phyloP scores from a whole-genome alignment of 1,284 basidiomycete species.

The Vanrija pseudolonga region DNA sequence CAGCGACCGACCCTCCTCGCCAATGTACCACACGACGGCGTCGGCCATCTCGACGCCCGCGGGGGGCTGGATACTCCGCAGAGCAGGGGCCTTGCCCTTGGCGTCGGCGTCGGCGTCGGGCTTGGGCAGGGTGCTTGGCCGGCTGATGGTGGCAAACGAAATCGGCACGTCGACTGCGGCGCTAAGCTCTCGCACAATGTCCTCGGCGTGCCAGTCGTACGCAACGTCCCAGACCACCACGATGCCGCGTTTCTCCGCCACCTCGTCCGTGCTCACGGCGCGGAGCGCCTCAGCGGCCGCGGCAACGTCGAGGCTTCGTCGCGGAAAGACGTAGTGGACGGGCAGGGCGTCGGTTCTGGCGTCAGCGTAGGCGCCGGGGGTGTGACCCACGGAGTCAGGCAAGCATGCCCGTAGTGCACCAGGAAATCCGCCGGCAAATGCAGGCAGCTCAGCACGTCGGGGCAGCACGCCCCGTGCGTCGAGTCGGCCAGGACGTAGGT shows the following conservation, averaged over 20 bases:
- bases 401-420: slow-evolving; percentile 96
- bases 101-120: background rate
- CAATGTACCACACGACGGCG: slow-evolving; percentile 70
- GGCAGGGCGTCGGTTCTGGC: slow-evolving; percentile 47
- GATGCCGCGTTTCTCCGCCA: slow-evolving; percentile 42
- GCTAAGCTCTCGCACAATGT: slow-evolving; percentile 24
- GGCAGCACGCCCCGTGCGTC: slow-evolving; percentile 96
- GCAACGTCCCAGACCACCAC: slow-evolving; percentile 74
- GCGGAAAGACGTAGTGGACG: slow-evolving; percentile 50
- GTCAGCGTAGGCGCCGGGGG: background rate
- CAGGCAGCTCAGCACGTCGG: slow-evolving; percentile 91
- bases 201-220: slow-evolving; percentile 62
- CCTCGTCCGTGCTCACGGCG: slow-evolving; percentile 24
- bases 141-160: slow-evolving; percentile 32
- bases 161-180: slow-evolving; percentile 17
- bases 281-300: slow-evolving; percentile 27
- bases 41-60: slow-evolving; percentile 38
- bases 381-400: slow-evolving; percentile 61
- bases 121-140: slow-evolving; percentile 12
- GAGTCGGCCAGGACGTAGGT: slow-evolving; percentile 93
- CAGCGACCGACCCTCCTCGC: slow-evolving; percentile 73
- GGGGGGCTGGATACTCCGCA: slow-evolving; percentile 41
- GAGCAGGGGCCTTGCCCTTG: slow-evolving; percentile 31
- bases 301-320: slow-evolving; percentile 30
- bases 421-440: slow-evolving; percentile 89